Conservation (phyloP, 1,284 basidiomycete genomes). For the Ustilago nuda region DNA sequence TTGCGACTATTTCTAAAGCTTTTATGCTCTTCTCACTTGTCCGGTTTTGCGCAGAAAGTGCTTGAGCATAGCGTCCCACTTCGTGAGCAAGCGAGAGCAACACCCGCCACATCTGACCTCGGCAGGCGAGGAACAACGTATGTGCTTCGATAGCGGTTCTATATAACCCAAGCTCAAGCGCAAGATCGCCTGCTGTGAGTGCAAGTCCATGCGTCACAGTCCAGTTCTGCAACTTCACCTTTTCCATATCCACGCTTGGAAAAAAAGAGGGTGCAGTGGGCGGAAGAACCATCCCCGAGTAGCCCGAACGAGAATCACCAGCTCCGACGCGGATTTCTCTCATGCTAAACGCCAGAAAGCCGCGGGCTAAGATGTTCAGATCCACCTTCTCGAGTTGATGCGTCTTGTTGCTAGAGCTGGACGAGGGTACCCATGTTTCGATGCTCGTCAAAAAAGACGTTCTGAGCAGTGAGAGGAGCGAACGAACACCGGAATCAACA, state of each 20-base stretch:
- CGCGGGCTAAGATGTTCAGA: conserved; percentile 7
- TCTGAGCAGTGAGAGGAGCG: conserved; percentile 17
- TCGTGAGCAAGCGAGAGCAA: conserved; percentile 33
- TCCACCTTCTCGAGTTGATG: conserved; percentile 3
- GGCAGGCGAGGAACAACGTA: conserved; percentile 31
- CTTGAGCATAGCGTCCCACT: conserved; percentile 12
- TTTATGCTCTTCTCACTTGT: neutral
- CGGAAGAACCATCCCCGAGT: conserved; percentile 28
- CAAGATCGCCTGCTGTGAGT: conserved; percentile 33
- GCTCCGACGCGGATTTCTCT: conserved; percentile 42
- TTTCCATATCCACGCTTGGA: conserved; percentile 18
- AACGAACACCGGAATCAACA: conserved; percentile 36
- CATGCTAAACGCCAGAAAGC: conserved; percentile 28
- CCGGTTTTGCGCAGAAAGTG: neutral
- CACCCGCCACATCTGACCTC: conserved; percentile 42
- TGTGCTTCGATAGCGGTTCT: conserved; percentile 38
- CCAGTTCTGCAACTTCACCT: conserved; percentile 38
- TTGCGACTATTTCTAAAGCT: conserved; percentile 18
- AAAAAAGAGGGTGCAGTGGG: neutral
- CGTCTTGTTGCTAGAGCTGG: neutral
- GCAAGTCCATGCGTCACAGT: conserved; percentile 39
- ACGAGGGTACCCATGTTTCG: conserved; percentile 14
- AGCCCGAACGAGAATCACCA: conserved; percentile 29
- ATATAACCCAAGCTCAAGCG: conserved; percentile 26
- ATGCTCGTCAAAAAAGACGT: neutral